Conservation (phyloP, 495 filamentous ascomycete species). For the Arthonia radiata region DNA sequence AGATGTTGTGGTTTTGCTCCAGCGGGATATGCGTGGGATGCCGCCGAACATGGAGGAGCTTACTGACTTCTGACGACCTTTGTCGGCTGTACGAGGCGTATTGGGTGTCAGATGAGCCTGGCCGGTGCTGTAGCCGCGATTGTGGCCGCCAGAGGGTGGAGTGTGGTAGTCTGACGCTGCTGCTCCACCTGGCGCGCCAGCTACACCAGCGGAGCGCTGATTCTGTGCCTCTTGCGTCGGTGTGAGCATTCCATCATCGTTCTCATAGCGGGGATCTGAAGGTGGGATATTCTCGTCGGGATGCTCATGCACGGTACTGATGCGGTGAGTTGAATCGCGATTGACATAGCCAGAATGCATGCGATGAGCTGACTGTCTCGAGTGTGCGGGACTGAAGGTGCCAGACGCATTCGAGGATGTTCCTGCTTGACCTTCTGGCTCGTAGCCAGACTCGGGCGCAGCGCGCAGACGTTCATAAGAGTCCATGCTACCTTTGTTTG, state of each 20-base stretch:
- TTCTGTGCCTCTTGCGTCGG: constrained; percentile 14
- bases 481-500: constrained; percentile 14
- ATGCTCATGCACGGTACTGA: constrained; percentile 64
- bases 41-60: constrained; percentile 51
- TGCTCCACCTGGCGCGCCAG: constrained; percentile 7
- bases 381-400: constrained; percentile 43
- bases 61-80: constrained; percentile 66
- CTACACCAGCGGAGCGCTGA: constrained; percentile 3
- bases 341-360: constrained; percentile 28
- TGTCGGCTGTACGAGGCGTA: constrained; percentile 34
- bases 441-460: constrained; percentile 38
- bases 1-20: constrained; percentile 89
- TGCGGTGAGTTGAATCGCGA: constrained; percentile 45
- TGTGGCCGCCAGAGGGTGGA: neutral
- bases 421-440: constrained; percentile 60
- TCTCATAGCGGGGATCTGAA: constrained; percentile 9
- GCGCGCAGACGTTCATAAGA: constrained; percentile 31
- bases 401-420: constrained; percentile 58
- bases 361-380: constrained; percentile 32
- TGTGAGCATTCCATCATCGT: constrained; percentile 15
- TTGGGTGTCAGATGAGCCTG: constrained; percentile 7
- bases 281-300: constrained; percentile 12
- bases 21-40: constrained; percentile 69
- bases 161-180: constrained; percentile 1
- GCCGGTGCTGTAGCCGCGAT: neutral